Percentiles rank a stretch among this genome's conserved stretches.
phyloP scores from a whole-genome alignment of 1,139 yeast genomes.

The Suhomyces atakaporum region DNA sequence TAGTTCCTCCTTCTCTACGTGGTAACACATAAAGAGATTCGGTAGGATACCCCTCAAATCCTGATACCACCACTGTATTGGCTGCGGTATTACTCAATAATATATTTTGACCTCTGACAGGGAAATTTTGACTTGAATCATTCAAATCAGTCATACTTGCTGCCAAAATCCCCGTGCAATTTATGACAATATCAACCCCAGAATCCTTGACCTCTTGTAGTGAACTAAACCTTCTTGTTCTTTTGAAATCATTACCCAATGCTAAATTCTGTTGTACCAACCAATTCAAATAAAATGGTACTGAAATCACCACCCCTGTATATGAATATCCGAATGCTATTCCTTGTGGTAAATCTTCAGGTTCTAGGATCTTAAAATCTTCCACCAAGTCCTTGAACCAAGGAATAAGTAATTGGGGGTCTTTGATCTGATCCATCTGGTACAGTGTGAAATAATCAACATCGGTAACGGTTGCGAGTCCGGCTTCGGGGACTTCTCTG shows the following conservation, averaged over 20 bases:
- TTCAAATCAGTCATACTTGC: slow-evolving; percentile 32
- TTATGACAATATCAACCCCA: slow-evolving; percentile 43
- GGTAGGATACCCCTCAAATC: slow-evolving; percentile 31
- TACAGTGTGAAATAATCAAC: slow-evolving; percentile 31
- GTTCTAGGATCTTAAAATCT: slow-evolving; percentile 31
- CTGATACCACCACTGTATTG: slow-evolving; percentile 32
- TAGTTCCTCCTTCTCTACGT: slow-evolving; percentile 54
- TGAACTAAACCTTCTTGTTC: slow-evolving; percentile 22
- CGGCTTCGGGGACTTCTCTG: slow-evolving; percentile 43
- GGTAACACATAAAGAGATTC: slow-evolving; percentile 54
- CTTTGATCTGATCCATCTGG: slow-evolving; percentile 18
- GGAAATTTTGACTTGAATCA: slow-evolving; percentile 30
- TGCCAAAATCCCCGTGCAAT: slow-evolving; percentile 47
- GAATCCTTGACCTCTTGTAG: slow-evolving; percentile 17
- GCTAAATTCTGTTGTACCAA: slow-evolving; percentile 40
- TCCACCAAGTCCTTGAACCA: slow-evolving; percentile 49
- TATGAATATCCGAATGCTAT: slow-evolving; percentile 41
- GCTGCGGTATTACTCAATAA: slow-evolving; percentile 35
- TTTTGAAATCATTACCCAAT: slow-evolving; percentile 36
- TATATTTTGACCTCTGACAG: slow-evolving; percentile 38
- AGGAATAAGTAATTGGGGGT: slow-evolving; percentile 30
- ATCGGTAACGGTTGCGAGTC: slow-evolving; percentile 41
- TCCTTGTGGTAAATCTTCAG: slow-evolving; percentile 33
- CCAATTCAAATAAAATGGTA: slow-evolving; percentile 51
- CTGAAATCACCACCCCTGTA: slow-evolving; percentile 52